Percentiles rank a stretch among this genome's conserved stretches.
Evolutionary conservation across 371 early-diverging fungal species (phyloP).

Genomic region (Globomyces sp.): DNA sequence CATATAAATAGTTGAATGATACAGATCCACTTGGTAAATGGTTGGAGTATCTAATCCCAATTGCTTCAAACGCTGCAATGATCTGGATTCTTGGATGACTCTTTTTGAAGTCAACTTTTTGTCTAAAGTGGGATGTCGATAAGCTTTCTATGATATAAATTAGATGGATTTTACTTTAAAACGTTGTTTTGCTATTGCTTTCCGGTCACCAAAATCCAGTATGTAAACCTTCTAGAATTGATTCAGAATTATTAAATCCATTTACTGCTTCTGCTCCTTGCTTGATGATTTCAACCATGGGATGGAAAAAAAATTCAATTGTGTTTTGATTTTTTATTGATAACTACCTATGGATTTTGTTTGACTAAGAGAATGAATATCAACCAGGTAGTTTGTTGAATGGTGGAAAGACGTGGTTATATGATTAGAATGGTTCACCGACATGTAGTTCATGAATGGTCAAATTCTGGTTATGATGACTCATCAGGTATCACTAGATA

Average conservation of each 20-base stretch:
- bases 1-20: constrained; percentile 74
- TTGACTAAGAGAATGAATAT: no score
- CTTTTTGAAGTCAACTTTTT: constrained; percentile 73
- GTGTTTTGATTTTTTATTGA: no score
- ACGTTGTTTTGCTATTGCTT: constrained; percentile 75
- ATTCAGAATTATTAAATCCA: no score
- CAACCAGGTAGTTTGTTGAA: no score
- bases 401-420: no score
- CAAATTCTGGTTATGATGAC: no score
- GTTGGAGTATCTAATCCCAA: constrained; percentile 63
- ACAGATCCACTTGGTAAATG: constrained; percentile 75
- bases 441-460: no score
- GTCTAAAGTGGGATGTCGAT: constrained; percentile 90
- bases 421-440: no score
- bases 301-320: background rate
- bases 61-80: constrained; percentile 67
- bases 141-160: constrained; percentile 57
- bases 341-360: no score
- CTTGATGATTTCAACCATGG: constrained; percentile 8
- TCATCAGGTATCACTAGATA: no score
- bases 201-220: constrained; percentile 24
- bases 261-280: constrained; percentile 15
- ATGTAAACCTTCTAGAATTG: background rate
- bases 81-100: constrained; percentile 72
- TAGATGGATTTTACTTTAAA: constrained; percentile 47